Evolutionary conservation across 2,329 filamentous ascomycete genomes (phyloP).

Genomic region (Fusarium sambucinum): DNA sequence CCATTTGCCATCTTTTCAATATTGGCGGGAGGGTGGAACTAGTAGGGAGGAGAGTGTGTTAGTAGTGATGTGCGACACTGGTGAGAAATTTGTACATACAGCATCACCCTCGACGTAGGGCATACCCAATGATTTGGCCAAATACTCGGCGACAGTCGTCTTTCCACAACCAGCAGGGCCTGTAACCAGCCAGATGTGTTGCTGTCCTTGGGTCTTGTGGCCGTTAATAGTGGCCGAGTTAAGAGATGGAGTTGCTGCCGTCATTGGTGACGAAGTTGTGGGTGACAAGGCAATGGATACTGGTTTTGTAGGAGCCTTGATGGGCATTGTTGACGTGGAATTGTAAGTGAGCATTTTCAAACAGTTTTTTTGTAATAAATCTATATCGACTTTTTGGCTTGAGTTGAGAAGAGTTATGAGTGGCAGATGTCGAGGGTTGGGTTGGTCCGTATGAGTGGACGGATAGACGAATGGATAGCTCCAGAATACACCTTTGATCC

Average conservation of each 20-base stretch:
- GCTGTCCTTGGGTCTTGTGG: slow-evolving; percentile 54
- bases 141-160: slow-evolving; percentile 76
- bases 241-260: slow-evolving; percentile 42
- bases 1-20: slow-evolving; percentile 91
- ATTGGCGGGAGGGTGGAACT: slow-evolving; percentile 83
- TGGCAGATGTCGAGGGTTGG: slow-evolving; percentile 2
- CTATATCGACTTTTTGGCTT: slow-evolving; percentile 6
- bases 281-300: slow-evolving; percentile 43
- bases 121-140: slow-evolving; percentile 71
- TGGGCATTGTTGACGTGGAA: slow-evolving; percentile 57
- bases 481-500: slow-evolving; percentile 1
- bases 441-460: background rate
- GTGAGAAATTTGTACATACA: slow-evolving; percentile 61
- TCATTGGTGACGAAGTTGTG: slow-evolving; percentile 42
- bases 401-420: background rate
- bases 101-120: slow-evolving; percentile 84
- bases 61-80: slow-evolving; percentile 29
- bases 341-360: slow-evolving; percentile 65
- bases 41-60: slow-evolving; percentile 36
- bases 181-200: slow-evolving; percentile 85
- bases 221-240: slow-evolving; percentile 50
- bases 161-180: slow-evolving; percentile 85
- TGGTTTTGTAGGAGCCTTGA: slow-evolving; percentile 56
- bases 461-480: background rate
- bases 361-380: slow-evolving; percentile 6